Evolutionary conservation across 495 filamentous ascomycete species (phyloP), one percentile per base, ranked within the genome.

Genomic region (Tuber calosporum): DNA sequence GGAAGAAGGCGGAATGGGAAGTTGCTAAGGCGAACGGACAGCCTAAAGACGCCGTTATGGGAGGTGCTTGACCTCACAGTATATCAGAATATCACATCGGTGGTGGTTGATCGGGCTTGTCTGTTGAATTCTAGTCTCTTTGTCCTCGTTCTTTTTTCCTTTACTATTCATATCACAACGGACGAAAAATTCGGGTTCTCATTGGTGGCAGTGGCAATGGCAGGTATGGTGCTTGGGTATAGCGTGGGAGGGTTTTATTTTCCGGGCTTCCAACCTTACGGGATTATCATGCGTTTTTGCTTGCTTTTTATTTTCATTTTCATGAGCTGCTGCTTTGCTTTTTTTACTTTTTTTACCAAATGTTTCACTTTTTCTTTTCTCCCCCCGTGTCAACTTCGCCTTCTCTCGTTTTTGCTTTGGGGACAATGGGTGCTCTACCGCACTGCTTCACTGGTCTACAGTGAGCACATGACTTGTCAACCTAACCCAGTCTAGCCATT

Each of bases 11-110:
- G 41, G 68, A 45, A 39, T 72, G 75, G 71, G 75, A 78, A 58
- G 71, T 36, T 42, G 80, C 74, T 75, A 75, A 77, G 75, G 76
- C 70, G 30, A 71, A 78, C 15, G 76, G 70, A 39, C 72, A 68
- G 30, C 74, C 34, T 20, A 77, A 72, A 38, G 76, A 78, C 71
- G 76, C 77, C 48, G 76, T 74, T 58, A 79, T 81, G 78, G 79
- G 72, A 30, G 79, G 79, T 75, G 67, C 70, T 75, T 79, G 70
- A 69, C 66, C 36, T 39, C 15, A 26, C 22, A 22, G 34, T 38
- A 34, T 36, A 45, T 30, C 22, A 26, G 69, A 45, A 67, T 62
- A 36, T 36, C 45, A 22, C 34, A 66, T 40, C 13, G 3, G 42
- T 3, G 30, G 69, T n/a, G 30, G 69, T 43, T 48, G 41, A 22